phyloP scores from a whole-genome alignment of 2,329 filamentous ascomycete species.

The Penicillium expansum region DNA sequence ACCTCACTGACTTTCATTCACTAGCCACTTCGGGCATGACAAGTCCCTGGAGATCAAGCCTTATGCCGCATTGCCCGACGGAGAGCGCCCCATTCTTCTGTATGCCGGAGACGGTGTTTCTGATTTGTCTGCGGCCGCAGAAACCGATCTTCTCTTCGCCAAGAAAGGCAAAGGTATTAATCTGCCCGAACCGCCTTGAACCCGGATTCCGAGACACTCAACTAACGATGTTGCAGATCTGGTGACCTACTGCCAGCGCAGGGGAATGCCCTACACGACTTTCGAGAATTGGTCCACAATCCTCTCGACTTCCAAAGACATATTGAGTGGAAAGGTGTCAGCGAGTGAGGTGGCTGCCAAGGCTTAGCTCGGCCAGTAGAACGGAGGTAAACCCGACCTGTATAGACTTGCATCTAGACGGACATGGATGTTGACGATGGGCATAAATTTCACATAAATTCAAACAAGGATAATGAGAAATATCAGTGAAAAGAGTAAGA shows the following conservation, averaged over 20 bases:
- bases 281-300: slow-evolving; percentile 85
- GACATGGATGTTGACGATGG: slow-evolving; percentile 2
- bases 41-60: slow-evolving; percentile 89
- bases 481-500: not conserved
- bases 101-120: slow-evolving; percentile 95
- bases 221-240: slow-evolving; percentile 59
- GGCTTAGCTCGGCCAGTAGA: slow-evolving; percentile 9
- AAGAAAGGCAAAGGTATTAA: slow-evolving; percentile 76
- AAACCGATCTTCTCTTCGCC: slow-evolving; percentile 90
- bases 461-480: not conserved
- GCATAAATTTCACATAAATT: not conserved
- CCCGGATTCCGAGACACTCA: not conserved
- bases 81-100: slow-evolving; percentile 75
- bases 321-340: slow-evolving; percentile 68
- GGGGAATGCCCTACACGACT: slow-evolving; percentile 81
- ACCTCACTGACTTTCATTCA: slow-evolving; percentile 1
- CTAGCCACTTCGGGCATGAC: slow-evolving; percentile 86
- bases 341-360: slow-evolving; percentile 64
- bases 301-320: slow-evolving; percentile 69
- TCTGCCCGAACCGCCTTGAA: not conserved
- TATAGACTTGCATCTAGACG: slow-evolving; percentile 10
- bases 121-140: slow-evolving; percentile 84
- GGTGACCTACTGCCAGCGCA: slow-evolving; percentile 78
- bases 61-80: slow-evolving; percentile 66
- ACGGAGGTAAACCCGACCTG: not conserved